phyloP scores from a whole-genome alignment of 1,284 basidiomycete species.

The Farysia itapuensis region DNA sequence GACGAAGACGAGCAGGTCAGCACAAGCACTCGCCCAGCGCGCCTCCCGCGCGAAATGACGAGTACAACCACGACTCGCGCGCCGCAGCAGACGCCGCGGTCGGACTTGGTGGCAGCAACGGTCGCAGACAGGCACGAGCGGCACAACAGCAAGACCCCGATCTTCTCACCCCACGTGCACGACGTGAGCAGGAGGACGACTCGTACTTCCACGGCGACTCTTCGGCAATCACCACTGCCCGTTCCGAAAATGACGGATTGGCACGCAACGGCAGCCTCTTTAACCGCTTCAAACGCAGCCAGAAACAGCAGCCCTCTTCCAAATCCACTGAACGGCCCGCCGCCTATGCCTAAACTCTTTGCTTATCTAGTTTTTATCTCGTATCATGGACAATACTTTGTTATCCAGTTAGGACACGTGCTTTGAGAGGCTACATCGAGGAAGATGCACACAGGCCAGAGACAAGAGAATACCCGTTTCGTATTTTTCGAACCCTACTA shows the following conservation, averaged over 20 bases:
- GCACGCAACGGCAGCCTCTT: slow-evolving; percentile 29
- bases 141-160: slow-evolving; percentile 12
- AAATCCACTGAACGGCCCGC: slow-evolving; percentile 22
- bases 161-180: slow-evolving; percentile 17
- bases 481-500: too few species aligned
- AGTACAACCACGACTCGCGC: slow-evolving; percentile 10
- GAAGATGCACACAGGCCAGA: too few species aligned
- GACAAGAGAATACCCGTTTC: too few species aligned
- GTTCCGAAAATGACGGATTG: slow-evolving; percentile 11
- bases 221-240: slow-evolving; percentile 5
- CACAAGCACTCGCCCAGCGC: slow-evolving; percentile 45
- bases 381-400: too few species aligned
- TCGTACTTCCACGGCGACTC: slow-evolving; percentile 18
- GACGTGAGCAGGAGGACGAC: slow-evolving; percentile 2
- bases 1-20: slow-evolving; percentile 16
- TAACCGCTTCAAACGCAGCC: slow-evolving; percentile 24
- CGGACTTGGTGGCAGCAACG: slow-evolving; percentile 14
- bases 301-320: slow-evolving; percentile 10
- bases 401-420: too few species aligned
- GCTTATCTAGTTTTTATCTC: too few species aligned
- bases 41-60: slow-evolving; percentile 14
- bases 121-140: slow-evolving; percentile 8
- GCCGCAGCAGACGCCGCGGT: slow-evolving; percentile 22
- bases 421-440: too few species aligned
- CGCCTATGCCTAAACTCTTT: slow-evolving; percentile 13